Evolutionary conservation across 306 rosid species (phyloP), one percentile per base, ranked within the genome.

Genomic region (Ochetophila trinervis): DNA sequence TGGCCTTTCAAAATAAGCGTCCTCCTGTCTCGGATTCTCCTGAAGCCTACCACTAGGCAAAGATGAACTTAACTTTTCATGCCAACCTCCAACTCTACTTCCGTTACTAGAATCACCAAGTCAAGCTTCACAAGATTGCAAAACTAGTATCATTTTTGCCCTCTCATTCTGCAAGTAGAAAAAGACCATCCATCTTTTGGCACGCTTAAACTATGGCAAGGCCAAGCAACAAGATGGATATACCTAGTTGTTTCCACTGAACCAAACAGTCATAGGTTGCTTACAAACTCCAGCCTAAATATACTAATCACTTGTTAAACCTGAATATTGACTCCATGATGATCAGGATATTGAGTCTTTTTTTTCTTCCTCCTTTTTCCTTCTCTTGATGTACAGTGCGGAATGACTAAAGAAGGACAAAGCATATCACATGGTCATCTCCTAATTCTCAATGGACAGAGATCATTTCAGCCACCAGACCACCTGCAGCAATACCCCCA

Each of bases 381-480:
- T n/a, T n/a, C 32, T 27, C 32, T 4, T 27, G 2, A 10, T 4
- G 15, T 40, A 40, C 45, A 40, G 1, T 3, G 3, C 45, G 6
- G 55, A 37, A 66, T 22, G 36, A 40, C 35, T 53, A 22, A 58
- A 36, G 15, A 65, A 35, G 3, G 18, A 54, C 37, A 37, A 40
- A 40, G 12, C 54, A 60, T 53, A 58, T 51, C 64, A 50, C 10
- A 34, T 7, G 45, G 18, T 65, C 53, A 8, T 49, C 54, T 57
- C 60, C 20, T 47, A n/a, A 48, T 7, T 12, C 32, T 50, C 11
- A 12, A 9, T 1, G 34, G 32, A 14, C 45, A 45, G 77, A 78
- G 57, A 82, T 47, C 74, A 91, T 78, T 58, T 81, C 66, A 66
- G 62, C 60, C 60, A 85, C 47, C 27, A 71, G 71, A 45, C n/a